These are phyloP conservation scores for Euphorbia tirucalli DNA, from an alignment of 345 rosid species.

Conservation along the genomic window DNA sequence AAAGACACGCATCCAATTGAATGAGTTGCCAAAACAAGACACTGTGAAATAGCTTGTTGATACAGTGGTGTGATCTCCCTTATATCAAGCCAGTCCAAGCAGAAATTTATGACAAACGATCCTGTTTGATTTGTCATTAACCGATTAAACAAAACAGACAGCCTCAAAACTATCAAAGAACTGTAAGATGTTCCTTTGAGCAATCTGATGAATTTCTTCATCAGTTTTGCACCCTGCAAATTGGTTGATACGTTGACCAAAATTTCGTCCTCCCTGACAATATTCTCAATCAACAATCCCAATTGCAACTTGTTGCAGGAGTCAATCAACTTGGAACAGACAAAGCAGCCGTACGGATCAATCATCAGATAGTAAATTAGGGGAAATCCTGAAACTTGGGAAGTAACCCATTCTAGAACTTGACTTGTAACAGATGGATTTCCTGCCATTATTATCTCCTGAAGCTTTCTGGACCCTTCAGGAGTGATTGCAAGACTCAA, in stretches of 20 bases:
- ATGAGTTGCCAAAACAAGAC: conserved; percentile 22
- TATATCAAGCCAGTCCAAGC: conserved; percentile 2
- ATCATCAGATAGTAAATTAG: conserved; percentile 12
- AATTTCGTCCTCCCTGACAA: not conserved
- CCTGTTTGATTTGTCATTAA: conserved; percentile 16
- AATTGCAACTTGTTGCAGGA: conserved; percentile 10
- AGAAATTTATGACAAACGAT: conserved; percentile 7
- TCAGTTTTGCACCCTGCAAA: conserved; percentile 17
- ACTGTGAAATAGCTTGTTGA: conserved; percentile 7
- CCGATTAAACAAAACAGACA: not conserved
- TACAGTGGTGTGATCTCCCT: conserved; percentile 5
- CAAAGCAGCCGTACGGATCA: conserved; percentile 17
- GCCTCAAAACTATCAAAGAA: not conserved
- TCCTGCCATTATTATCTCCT: not conserved
- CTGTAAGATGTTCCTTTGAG: not conserved
- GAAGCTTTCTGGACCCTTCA: conserved; percentile 18
- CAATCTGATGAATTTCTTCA: conserved; percentile 20
- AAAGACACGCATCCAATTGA: conserved; percentile 17
- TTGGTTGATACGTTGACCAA: not conserved
- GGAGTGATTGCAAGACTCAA: not conserved
- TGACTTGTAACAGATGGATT: not conserved
- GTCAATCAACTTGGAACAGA: conserved; percentile 24
- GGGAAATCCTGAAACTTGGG: not conserved
- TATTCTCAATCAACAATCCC: not conserved
- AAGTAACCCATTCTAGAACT: not conserved